phyloP scores from a whole-genome alignment of 1,139 yeast genomes.

The Diutina catenulata region DNA sequence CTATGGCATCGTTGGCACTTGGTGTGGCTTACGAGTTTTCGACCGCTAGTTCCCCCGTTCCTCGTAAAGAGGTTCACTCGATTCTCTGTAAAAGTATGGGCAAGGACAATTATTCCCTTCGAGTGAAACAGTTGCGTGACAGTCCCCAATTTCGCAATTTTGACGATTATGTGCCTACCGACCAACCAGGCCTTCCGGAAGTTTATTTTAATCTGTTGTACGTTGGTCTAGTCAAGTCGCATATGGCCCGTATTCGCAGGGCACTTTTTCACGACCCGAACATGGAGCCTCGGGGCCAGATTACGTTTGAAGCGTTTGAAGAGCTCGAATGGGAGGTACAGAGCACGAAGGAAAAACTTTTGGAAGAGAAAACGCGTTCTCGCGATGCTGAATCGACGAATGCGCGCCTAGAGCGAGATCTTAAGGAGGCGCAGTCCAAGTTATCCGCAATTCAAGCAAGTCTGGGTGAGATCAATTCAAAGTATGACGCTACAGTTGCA shows the following conservation, averaged over 20 bases:
- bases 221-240: slow-evolving; percentile 57
- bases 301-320: slow-evolving; percentile 64
- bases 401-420: slow-evolving; percentile 8
- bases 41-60: slow-evolving; percentile 54
- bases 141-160: slow-evolving; percentile 43
- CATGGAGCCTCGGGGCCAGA: slow-evolving; percentile 52
- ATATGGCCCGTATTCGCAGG: slow-evolving; percentile 53
- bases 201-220: slow-evolving; percentile 62
- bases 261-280: slow-evolving; percentile 69
- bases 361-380: slow-evolving; percentile 16
- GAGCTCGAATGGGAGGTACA: slow-evolving; percentile 37
- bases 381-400: no score
- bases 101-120: slow-evolving; percentile 63
- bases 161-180: slow-evolving; percentile 26
- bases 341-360: slow-evolving; percentile 16
- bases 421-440: neutral
- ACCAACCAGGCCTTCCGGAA: slow-evolving; percentile 61
- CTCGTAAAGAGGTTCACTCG: slow-evolving; percentile 52
- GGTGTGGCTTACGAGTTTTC: slow-evolving; percentile 82
- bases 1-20: slow-evolving; percentile 59
- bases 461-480: neutral
- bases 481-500: neutral
- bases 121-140: slow-evolving; percentile 63
- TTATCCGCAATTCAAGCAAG: neutral
- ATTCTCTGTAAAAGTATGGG: slow-evolving; percentile 65